These are phyloP conservation scores for Penicillium sp. DNA, from an alignment of 2,329 filamentous ascomycete species.

Conservation along the genomic window DNA sequence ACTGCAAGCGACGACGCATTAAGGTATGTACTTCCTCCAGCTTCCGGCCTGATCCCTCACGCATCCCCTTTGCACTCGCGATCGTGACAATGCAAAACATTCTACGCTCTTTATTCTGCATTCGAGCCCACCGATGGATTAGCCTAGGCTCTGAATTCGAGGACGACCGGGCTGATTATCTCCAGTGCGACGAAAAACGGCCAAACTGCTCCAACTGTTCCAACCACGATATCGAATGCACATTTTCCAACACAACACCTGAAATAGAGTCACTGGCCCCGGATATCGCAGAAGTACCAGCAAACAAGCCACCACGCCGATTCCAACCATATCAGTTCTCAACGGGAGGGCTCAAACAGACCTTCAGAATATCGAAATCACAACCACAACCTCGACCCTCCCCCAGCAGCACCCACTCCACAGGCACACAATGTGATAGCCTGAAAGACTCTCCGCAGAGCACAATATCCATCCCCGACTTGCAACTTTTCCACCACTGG, in stretches of 20 bases:
- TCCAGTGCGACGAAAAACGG: slow-evolving; percentile 41
- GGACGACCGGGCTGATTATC: slow-evolving; percentile 4
- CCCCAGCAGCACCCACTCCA: background rate
- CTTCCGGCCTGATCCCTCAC: background rate
- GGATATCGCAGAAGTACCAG: slow-evolving; percentile 3
- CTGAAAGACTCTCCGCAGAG: slow-evolving; percentile 11
- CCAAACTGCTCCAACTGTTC: slow-evolving; percentile 36
- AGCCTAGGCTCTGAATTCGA: background rate
- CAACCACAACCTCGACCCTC: background rate
- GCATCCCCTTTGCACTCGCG: background rate
- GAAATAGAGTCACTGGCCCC: slow-evolving; percentile 9
- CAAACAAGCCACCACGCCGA: slow-evolving; percentile 5
- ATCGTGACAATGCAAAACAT: background rate
- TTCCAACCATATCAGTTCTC: slow-evolving; percentile 25
- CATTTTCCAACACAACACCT: slow-evolving; percentile 17
- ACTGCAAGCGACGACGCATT: slow-evolving; percentile 40
- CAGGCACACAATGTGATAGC: slow-evolving; percentile 23
- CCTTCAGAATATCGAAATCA: slow-evolving; percentile 10
- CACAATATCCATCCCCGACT: slow-evolving; percentile 32
- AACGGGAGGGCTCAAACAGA: slow-evolving; percentile 11
- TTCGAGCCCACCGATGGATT: background rate
- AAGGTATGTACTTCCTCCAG: slow-evolving; percentile 32
- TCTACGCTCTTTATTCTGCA: slow-evolving; percentile 6
- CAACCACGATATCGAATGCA: slow-evolving; percentile 34
- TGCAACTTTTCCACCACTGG: slow-evolving; percentile 39